Evolutionary conservation across 139 green algal species (phyloP), one percentile per base, ranked within the genome.

Genomic region (Coelastrella sp.): DNA sequence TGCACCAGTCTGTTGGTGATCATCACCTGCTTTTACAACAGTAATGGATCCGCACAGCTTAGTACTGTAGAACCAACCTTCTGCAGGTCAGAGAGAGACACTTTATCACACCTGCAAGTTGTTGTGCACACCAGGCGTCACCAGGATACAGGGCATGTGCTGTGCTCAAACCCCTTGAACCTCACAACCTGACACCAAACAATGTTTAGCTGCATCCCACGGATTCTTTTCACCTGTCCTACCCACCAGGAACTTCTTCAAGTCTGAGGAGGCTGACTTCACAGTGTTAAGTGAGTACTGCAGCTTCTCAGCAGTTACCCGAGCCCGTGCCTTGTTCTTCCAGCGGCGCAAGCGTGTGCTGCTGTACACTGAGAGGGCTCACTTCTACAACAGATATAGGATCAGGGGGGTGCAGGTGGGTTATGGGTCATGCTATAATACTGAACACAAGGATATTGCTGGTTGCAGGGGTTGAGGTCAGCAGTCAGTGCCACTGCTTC

Each of bases 281-380:
- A 92, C 94, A 35, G 81, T 81, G 8, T 78, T 98, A 61, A 95
- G 91, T 25, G 97, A 99, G 93, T 99, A 99, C 94, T 97, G 94
- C 14, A 90, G 93, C 95, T 22, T 70, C 85, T 12, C 81, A 74
- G 85, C 95, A 6, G 85, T 92, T n/a, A 92, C 92, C 17, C 94
- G 96, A 49, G 93, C 92, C 3, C 89, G 96, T 17, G 90, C 95
- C 78, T 90, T 93, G 76, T 99, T 99, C 92, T 96, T 92, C 72
- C 92, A 98, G 78, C 93, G 95, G 0, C 89, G 94, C 8, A 91
- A 88, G 6, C 93, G 93, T 11, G 72, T 99, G n/a, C 82, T 99
- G 91, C 90, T 99, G 19, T 98, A 98, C 93, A 99, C 97, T 6
- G 98, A 99, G 93, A 92, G 98, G 4, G 94, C 97, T 6, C 97